A percentile compares a stretch with the other conserved stretches of the same genome.
Evolutionary conservation across 441 rosid genomes (phyloP).

Genomic region (Hura crepitans): DNA sequence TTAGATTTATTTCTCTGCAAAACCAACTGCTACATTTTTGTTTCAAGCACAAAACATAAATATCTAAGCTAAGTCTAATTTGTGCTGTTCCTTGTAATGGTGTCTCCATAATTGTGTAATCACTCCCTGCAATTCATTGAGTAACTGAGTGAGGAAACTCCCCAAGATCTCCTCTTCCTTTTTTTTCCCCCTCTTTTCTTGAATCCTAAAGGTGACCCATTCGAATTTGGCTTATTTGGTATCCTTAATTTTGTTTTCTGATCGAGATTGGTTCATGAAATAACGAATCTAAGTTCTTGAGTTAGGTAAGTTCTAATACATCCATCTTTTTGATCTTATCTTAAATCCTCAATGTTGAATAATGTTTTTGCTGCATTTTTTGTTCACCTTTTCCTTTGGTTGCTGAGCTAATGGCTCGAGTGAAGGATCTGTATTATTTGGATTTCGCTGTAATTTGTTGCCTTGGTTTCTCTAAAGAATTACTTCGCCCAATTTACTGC

Average conservation of each 20-base stretch:
- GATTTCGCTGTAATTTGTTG: not conserved
- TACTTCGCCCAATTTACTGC: not conserved
- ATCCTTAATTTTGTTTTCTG: slow-evolving; percentile 5
- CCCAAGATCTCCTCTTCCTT: slow-evolving; percentile 7
- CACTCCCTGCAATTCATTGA: not conserved
- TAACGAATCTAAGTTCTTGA: slow-evolving; percentile 24
- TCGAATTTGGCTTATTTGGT: slow-evolving; percentile 23
- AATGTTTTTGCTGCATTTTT: not conserved
- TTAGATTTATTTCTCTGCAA: too few relatives aligned
- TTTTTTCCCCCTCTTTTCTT: too few relatives aligned
- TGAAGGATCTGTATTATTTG: not conserved
- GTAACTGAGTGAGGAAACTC: not conserved
- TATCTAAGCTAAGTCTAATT: too few relatives aligned
- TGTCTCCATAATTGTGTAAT: too few relatives aligned
- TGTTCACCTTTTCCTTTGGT: slow-evolving; percentile 10
- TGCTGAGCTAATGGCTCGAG: slow-evolving; percentile 13
- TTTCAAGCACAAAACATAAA: not conserved
- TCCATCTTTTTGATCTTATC: slow-evolving; percentile 32
- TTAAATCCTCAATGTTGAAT: slow-evolving; percentile 5
- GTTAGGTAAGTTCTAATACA: slow-evolving; percentile 25
- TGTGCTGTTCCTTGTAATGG: too few relatives aligned
- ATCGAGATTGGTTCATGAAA: slow-evolving; percentile 25
- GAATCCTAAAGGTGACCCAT: slow-evolving; percentile 16
- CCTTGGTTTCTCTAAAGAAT: not conserved
- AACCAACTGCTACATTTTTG: not conserved